Evolutionary conservation across 495 filamentous ascomycete species (phyloP).

Genomic region (Tetracladium marchalianum): DNA sequence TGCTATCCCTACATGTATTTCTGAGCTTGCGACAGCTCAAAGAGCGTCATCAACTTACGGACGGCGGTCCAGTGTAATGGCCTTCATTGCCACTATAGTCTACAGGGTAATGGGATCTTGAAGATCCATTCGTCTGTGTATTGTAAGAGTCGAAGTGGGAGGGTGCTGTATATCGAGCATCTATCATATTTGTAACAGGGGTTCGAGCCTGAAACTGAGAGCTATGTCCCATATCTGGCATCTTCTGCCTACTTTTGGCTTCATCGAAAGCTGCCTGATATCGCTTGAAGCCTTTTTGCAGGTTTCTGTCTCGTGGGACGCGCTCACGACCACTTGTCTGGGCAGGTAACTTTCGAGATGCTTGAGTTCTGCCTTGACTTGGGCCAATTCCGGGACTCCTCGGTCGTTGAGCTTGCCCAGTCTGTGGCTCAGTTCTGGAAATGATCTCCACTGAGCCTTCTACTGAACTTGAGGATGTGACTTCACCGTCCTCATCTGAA

Average conservation of each 20-base stretch:
- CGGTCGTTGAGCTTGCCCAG: not conserved
- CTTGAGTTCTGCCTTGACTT: not conserved
- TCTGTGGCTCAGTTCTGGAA: not conserved
- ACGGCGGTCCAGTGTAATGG: too few species aligned
- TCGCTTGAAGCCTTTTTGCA: constrained; percentile 26
- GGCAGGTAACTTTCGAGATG: too few species aligned
- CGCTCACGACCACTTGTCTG: too few species aligned
- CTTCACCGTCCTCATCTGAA: constrained; percentile 10
- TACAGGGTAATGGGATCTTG: too few species aligned
- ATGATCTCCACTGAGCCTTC: not conserved
- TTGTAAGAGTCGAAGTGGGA: too few species aligned
- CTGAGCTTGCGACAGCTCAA: not conserved
- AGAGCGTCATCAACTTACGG: too few species aligned
- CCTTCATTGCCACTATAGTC: too few species aligned
- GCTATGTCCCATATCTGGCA: constrained; percentile 7
- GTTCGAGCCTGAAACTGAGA: too few species aligned
- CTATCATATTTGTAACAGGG: too few species aligned
- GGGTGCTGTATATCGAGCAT: too few species aligned
- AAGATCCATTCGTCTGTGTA: too few species aligned
- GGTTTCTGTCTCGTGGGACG: not conserved
- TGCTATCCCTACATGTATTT: too few species aligned
- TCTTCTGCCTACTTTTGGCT: constrained; percentile 23
- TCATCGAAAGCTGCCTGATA: constrained; percentile 30
- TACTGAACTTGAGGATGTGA: constrained; percentile 14
- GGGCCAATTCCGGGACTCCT: not conserved